Evolutionary conservation across 129 eudicot species (phyloP), one percentile per base, ranked within the genome.

Genomic region (Pittosporum tobira): DNA sequence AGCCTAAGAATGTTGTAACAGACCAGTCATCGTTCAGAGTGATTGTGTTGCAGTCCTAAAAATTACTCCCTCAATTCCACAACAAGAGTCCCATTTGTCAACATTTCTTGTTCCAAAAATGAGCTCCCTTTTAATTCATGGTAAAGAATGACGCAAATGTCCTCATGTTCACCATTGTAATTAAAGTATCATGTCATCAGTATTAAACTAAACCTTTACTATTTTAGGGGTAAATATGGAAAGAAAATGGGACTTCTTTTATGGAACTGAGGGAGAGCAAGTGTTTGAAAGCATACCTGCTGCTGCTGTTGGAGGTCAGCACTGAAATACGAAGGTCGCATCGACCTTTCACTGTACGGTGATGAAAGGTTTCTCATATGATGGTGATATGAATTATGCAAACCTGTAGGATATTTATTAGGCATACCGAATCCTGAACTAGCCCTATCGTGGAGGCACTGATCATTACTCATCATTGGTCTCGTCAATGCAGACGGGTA

Each of bases 401-500:
- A 38, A 53, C 61, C 64, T 20, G 13, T 64, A 36, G 62, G 23
- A 46, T 48, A 59, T 16, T 54, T 61, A 50, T 70, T 71, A 66
- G 67, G 69, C 22, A 38, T 20, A 27, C 54, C 55, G 42, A 56
- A 74, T 15, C 44, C 46, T 13, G 78, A 59, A 37, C 62, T 63
- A 16, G 46, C 48, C 63, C 61, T 23, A 16, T 62, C 70, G 29
- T 68, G 51, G 56, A 36, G 43, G 68, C 77, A 65, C 31, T 70
- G 74, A 48, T 73, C 76, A 31, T 72, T 63, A 16, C 67, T 67
- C 44, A 67, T 49, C 29, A 62, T 57, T 20, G 57, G 67, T 51
- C 70, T 76, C 54, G 38, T 58, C 30, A 66, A 46, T 49, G 73
- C 58, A 18, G 82, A 66, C 30, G 89, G 74, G 59, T 76, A 59